A percentile compares a stretch with the other conserved stretches of the same genome.
Conservation (phyloP, 2,329 filamentous ascomycete species). For the Remersonia thermophila region DNA sequence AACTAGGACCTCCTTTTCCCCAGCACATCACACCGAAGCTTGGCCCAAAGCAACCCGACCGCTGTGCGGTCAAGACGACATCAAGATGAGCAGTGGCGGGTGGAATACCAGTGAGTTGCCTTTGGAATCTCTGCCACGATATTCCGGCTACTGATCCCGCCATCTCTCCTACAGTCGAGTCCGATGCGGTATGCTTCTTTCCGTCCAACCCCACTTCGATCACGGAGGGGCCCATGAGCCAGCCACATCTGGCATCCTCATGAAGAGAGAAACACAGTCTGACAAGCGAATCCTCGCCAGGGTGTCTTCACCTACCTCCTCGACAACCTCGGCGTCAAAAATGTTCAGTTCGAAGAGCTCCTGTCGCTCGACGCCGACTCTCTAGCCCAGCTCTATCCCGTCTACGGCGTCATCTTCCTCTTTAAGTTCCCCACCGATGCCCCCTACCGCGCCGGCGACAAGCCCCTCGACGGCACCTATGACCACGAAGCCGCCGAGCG, state of each 20-base stretch:
- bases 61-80: constrained; percentile 1
- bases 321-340: constrained; percentile 77
- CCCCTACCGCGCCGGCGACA: constrained; percentile 43
- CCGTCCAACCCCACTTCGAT: neutral
- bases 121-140: neutral
- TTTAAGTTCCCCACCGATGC: constrained; percentile 84
- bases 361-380: constrained; percentile 72
- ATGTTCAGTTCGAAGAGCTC: constrained; percentile 95
- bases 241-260: too few relatives aligned
- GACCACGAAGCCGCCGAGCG: constrained; percentile 62
- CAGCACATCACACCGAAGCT: too few relatives aligned
- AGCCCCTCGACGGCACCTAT: constrained; percentile 70
- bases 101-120: constrained; percentile 72
- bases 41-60: neutral
- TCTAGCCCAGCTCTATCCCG: constrained; percentile 57
- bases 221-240: constrained; percentile 10
- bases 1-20: too few relatives aligned
- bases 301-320: constrained; percentile 97
- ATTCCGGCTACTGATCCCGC: too few relatives aligned
- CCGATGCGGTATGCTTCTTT: constrained; percentile 62
- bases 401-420: constrained; percentile 96
- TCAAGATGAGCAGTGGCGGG: constrained; percentile 36
- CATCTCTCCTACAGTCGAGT: constrained; percentile 51
- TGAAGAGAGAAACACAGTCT: constrained; percentile 16
- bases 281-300: constrained; percentile 28